Evolutionary conservation across 2,329 filamentous ascomycete species (phyloP), one percentile per base, ranked within the genome.

Genomic region (Fusarium caatingaense): DNA sequence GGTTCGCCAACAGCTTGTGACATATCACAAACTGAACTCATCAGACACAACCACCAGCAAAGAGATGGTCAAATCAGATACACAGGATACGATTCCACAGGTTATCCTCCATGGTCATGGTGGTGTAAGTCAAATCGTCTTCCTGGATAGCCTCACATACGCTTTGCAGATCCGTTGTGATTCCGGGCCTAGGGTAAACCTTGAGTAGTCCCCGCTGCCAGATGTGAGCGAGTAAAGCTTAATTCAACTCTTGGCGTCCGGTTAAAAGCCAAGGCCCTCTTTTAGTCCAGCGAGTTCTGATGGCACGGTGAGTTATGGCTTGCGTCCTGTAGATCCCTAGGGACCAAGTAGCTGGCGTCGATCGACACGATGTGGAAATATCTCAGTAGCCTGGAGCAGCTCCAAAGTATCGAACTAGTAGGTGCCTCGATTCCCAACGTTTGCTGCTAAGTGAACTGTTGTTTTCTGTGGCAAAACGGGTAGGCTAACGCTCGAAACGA

Each of bases 391-490:
- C 18, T 51, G 47, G 42, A 45, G 32, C 44, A 55, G 30, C 5
- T 16, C 18, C 9, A 23, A 30, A n/a, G 13, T 15, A n/a, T 32
- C 12, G 3, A 13, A 16, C 67, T 70, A 59, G 37, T 10, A 15
- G 23, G 30, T 56, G 55, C 67, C 58, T 57, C 51, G 37, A 56
- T 68, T 65, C 37, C 46, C 44, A 34, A 27, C 45, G 20, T 41
- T 56, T 56, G 49, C 10, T 53, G 13, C 34, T 21, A 20, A 8
- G 13, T 34, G 12, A 46, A 37, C 12, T 55, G 32, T 30, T 56
- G 63, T 48, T 70, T 60, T 48, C 58, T 21, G 54, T 13, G 16
- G 46, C 16, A 42, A 49, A 68, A 53, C 62, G 55, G 68, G 23
- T 51, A 56, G 37, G 40, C 44, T 68, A 60, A 20, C 15, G 12